A percentile compares a stretch with the other conserved stretches of the same genome.
Conservation (phyloP, 441 rosid species). For the Breynia disticha region DNA sequence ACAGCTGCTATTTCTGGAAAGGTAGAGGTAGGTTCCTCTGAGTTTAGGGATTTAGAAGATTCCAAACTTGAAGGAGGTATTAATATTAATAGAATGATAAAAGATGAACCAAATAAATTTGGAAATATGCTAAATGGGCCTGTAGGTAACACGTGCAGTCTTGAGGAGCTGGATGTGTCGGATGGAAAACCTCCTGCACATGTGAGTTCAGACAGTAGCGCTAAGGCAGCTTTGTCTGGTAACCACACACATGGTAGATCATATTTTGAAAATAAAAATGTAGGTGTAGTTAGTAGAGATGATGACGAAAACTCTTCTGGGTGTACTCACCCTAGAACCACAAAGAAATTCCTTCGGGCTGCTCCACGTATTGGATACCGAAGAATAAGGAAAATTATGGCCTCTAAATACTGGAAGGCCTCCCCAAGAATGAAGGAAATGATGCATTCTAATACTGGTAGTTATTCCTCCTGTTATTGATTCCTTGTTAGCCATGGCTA, state of each 20-base stretch:
- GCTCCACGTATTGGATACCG: conserved; percentile 70
- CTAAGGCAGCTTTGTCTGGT: conserved; percentile 35
- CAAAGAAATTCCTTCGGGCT: conserved; percentile 43
- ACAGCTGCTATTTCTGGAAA: conserved; percentile 31
- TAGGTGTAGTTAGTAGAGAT: conserved; percentile 83
- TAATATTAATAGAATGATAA: conserved; percentile 16
- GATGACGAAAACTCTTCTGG: conserved; percentile 94
- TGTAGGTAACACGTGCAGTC: conserved; percentile 26
- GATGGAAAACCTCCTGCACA: conserved; percentile 50
- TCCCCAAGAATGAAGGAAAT: conserved; percentile 40
- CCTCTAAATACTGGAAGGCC: conserved; percentile 78
- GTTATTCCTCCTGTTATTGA: conserved; percentile 3
- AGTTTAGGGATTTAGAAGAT: conserved; percentile 17
- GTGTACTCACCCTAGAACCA: conserved; percentile 59
- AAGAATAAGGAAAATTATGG: conserved; percentile 88
- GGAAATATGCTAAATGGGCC: conserved; percentile 21
- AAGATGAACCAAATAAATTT: conserved; percentile 23
- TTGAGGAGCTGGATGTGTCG: conserved; percentile 40
- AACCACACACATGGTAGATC: conserved; percentile 28
- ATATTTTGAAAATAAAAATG: conserved; percentile 35
- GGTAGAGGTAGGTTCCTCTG: conserved; percentile 25
- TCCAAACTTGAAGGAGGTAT: conserved; percentile 33
- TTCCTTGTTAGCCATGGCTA: conserved; percentile 1
- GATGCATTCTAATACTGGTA: conserved; percentile 32
- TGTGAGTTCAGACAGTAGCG: conserved; percentile 51